Evolutionary conservation across 2,329 filamentous ascomycete species (phyloP), one percentile per base, ranked within the genome.

Genomic region (Claviceps cyperi): DNA sequence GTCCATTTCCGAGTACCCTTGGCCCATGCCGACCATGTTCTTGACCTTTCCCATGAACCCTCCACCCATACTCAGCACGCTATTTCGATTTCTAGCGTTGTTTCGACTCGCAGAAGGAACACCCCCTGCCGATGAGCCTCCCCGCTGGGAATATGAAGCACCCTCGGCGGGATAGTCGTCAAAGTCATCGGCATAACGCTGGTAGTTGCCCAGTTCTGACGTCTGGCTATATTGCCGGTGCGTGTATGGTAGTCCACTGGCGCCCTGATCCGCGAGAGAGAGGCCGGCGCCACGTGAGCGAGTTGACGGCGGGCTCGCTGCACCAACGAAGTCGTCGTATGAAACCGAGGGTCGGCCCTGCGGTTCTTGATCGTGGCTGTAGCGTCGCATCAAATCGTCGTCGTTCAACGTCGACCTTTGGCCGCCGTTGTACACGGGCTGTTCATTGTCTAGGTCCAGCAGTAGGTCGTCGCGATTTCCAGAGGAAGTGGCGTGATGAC

Each of bases 1-100:
- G 64, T 98, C 91, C 92, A 98, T 98, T 69, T 97, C 92, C 36
- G 91, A 96, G 67, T 98, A 97, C 55, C 83, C 78, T 58, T 85
- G 77, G 21, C 80, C 84, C 81, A 95, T 89, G 49, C 92, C 91
- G 53, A 98, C 71, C 75, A 85, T 88, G 64, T 85, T 90, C 72
- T 94, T 97, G 41, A 91, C 84, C 61, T 78, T 83, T 43, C 90
- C 92, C 60, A 96, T 72, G 53, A 97, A 70, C 17, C 91, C 90
- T 53, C 91, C 90, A 53, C 91, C 90, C 60, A 97, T 69, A 57
- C 83, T 80, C 60, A 97, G 69, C 48, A 96, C 85, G 66, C 90
- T 97, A 64, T 94, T 96, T 58, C 92, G 78, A 64, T 88, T 86
- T 57, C 80, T 77, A 55, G 84, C 78, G 58, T 77, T 78, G 52